Percentiles rank a stretch among this genome's conserved stretches.
phyloP scores from a whole-genome alignment of 495 filamentous ascomycete genomes.

The Acidiella bohemica region DNA sequence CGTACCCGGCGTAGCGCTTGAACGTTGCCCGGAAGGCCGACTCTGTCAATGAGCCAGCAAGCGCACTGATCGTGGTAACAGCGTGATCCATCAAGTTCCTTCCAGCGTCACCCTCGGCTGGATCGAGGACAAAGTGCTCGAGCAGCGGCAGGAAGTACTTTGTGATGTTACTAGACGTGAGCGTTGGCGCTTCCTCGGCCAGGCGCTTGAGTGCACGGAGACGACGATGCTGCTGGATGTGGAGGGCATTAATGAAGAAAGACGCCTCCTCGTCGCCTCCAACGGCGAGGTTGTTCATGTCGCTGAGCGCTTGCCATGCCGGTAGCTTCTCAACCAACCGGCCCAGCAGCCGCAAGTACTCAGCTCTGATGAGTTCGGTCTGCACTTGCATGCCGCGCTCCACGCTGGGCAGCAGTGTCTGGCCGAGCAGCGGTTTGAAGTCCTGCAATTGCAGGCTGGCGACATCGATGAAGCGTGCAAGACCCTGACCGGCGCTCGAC shows the following conservation, averaged over 20 bases:
- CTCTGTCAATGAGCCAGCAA: slow-evolving; percentile 75
- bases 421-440: slow-evolving; percentile 42
- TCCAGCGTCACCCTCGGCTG: slow-evolving; percentile 58
- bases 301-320: slow-evolving; percentile 51
- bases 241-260: slow-evolving; percentile 85
- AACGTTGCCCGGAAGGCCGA: slow-evolving; percentile 75
- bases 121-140: slow-evolving; percentile 84
- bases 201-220: slow-evolving; percentile 69
- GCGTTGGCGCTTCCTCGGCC: slow-evolving; percentile 46
- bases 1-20: slow-evolving; percentile 62
- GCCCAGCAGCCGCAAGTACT: slow-evolving; percentile 65
- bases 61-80: slow-evolving; percentile 54
- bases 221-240: slow-evolving; percentile 80
- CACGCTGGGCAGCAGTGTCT: slow-evolving; percentile 59
- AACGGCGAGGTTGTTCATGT: slow-evolving; percentile 60
- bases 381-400: slow-evolving; percentile 56
- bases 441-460: slow-evolving; percentile 29
- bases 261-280: slow-evolving; percentile 75
- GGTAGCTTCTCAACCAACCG: slow-evolving; percentile 61
- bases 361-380: slow-evolving; percentile 71
- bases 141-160: slow-evolving; percentile 82
- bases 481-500: slow-evolving; percentile 64
- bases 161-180: slow-evolving; percentile 63
- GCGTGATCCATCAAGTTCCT: slow-evolving; percentile 78
- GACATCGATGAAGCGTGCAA: slow-evolving; percentile 68